Evolutionary conservation across 2,329 filamentous ascomycete genomes (phyloP), one percentile per base, ranked within the genome.

Genomic region (Beauveria varroae): DNA sequence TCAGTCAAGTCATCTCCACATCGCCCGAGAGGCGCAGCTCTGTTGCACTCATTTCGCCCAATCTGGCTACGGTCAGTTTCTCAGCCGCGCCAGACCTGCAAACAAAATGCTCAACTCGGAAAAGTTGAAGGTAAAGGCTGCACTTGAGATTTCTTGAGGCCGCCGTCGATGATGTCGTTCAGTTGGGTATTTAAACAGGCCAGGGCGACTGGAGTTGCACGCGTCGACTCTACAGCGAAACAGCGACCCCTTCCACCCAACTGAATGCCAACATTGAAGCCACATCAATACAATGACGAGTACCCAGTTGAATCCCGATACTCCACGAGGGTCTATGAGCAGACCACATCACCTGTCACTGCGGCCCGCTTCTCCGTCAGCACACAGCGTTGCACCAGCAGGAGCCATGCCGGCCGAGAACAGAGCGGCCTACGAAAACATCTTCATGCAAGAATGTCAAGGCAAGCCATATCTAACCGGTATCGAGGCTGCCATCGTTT

Each of bases 401-500:
- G 9, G 2, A 14, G 14, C 10, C 16, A 53, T 54, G 16, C 47
- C 55, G 12, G 3, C 55, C 3, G 54, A 58, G 10, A 52, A 22
- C 18, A 52, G 28, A 44, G 54, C 55, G 1, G 34, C 43, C 16
- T 58, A 58, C 30, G 60, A 58, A 22, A 41, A 24, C 3, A 37
- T 41, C 1, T 57, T 62, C 18, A 9, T 26, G 22, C 47, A 30
- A 24, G 18, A 51, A 20, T 37, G 54, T 46, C 24, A 43, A 22
- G 49, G 64, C 8, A 66, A 63, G 44, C 44, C 63, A 0, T 65
- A 64, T 28, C 61, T 68, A 34, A 65, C 60, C 1, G 65, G 65
- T 20, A 64, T 66, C 34, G 64, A 65, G n/a, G 67, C 65, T 0
- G 65, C 65, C 12, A 54, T 49, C 3, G 28, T 68, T 2, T 68